Evolutionary conservation across 2,329 filamentous ascomycete species (phyloP).

Genomic region (Apiospora phragmitis): DNA sequence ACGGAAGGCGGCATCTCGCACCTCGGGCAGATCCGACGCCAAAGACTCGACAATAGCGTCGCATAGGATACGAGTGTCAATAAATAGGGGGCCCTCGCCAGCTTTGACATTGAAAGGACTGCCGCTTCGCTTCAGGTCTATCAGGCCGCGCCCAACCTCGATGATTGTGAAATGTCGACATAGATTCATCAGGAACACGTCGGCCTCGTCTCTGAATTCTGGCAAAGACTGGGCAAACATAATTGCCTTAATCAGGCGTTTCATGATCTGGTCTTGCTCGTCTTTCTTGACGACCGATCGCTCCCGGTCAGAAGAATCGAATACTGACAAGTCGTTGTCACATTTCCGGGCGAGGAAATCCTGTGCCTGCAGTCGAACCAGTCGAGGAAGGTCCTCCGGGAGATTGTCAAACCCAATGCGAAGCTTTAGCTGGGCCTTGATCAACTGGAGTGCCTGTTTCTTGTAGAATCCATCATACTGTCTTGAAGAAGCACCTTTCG

Average conservation of each 20-base stretch:
- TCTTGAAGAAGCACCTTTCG: conserved; percentile 51
- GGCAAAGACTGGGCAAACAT: conserved; percentile 83
- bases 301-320: conserved; percentile 75
- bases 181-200: conserved; percentile 73
- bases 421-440: conserved; percentile 87
- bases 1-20: conserved; percentile 80
- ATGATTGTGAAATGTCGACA: conserved; percentile 89
- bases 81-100: conserved; percentile 82
- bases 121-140: conserved; percentile 73
- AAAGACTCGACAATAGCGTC: conserved; percentile 90
- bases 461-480: conserved; percentile 84
- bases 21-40: conserved; percentile 77
- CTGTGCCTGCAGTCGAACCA: conserved; percentile 85
- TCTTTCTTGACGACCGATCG: conserved; percentile 86
- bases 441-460: conserved; percentile 83
- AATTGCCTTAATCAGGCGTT: conserved; percentile 84
- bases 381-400: conserved; percentile 82
- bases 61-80: conserved; percentile 84
- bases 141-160: conserved; percentile 83
- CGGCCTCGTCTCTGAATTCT: conserved; percentile 76
- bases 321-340: conserved; percentile 67
- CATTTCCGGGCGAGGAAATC: conserved; percentile 75
- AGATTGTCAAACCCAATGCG: conserved; percentile 84
- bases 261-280: conserved; percentile 77
- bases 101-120: conserved; percentile 82